Evolutionary conservation across 176 grass and related monocot species (phyloP), one percentile per base, ranked within the genome.

Genomic region (Cenchrus purpureus): DNA sequence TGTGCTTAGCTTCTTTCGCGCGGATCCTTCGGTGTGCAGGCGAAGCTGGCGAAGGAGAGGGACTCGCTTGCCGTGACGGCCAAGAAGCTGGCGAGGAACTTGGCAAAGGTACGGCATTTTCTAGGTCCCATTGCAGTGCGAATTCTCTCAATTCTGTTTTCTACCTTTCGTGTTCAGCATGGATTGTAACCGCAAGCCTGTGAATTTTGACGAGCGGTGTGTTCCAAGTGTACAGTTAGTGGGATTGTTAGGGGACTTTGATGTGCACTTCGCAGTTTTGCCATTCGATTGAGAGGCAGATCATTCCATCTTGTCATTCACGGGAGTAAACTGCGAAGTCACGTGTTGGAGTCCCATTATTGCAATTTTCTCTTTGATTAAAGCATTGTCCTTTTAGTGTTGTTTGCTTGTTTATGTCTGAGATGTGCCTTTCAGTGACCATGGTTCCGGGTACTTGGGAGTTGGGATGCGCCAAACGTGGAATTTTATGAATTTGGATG

Each of bases 41-140:
- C 84, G 76, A 94, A 89, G 83, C 97, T 99, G 75, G 83, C 81
- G 66, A 92, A 87, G 83, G 97, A 99, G 75, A 91, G 93, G 84
- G 93, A 94, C 63, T 83, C 84, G 80, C 91, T 99, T 60, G 88
- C 90, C 70, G 49, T 53, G 52, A 99, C 88, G 13, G 77, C 88
- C 34, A 99, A 91, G 74, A 94, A 94, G 73, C 40, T 99, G 29
- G 82, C 90, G 4, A 94, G 91, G 76, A 91, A 94, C 45, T 91
- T 99, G 79, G 86, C 97, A 15, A 99, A 99, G 93, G 97, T 98
- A 56, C 29, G 68, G 10, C 51, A 59, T 82, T 63, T 71, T 45
- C 37, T 42, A 43, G 45, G n/a, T 17, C 32, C 44, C 48, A 1
- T 17, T 60, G 51, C 34, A 31, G 34, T 40, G 42, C 10, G 15